Percentiles rank a stretch among this genome's conserved stretches.
These are phyloP conservation scores for Hymenoscyphus fructigenus DNA, from an alignment of 2,329 filamentous ascomycete species.

Conservation along the genomic window DNA sequence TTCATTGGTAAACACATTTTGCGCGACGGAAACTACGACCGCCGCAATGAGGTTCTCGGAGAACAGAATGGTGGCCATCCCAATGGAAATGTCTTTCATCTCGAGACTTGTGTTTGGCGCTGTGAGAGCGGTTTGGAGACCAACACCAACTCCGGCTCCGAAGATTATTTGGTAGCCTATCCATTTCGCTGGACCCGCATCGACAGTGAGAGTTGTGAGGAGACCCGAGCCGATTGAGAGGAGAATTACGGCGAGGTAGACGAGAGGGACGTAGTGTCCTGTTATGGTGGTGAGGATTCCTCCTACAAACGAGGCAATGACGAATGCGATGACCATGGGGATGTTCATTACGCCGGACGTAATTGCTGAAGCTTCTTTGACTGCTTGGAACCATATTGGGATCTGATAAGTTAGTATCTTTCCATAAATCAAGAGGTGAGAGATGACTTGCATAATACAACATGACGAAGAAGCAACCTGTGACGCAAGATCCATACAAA, in stretches of 20 bases:
- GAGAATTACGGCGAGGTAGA: constrained; percentile 20
- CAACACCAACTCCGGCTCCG: constrained; percentile 45
- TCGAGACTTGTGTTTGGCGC: constrained; percentile 26
- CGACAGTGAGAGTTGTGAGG: constrained; percentile 37
- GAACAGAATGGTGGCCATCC: constrained; percentile 35
- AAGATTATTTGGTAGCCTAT: constrained; percentile 48
- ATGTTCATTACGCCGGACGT: constrained; percentile 13
- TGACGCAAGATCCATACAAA: constrained; percentile 4
- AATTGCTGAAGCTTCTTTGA: constrained; percentile 11
- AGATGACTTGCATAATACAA: constrained; percentile 21
- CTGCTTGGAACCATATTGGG: constrained; percentile 23
- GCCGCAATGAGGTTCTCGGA: constrained; percentile 36
- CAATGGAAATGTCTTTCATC: constrained; percentile 25
- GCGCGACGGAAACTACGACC: constrained; percentile 35
- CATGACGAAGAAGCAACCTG: constrained; percentile 34
- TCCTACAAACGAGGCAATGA: constrained; percentile 29
- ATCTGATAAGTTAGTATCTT: constrained; percentile 2
- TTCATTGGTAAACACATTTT: constrained; percentile 39
- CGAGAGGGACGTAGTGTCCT: constrained; percentile 35
- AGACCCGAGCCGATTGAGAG: constrained; percentile 20
- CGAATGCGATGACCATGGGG: constrained; percentile 19
- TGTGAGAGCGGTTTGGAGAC: constrained; percentile 24
- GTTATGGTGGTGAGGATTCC: constrained; percentile 30
- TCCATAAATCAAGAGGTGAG: background rate
- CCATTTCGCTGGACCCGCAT: constrained; percentile 44